Evolutionary conservation across 1,284 basidiomycete species (phyloP).

Genomic region (Erythrobasidium hasegawianum): DNA sequence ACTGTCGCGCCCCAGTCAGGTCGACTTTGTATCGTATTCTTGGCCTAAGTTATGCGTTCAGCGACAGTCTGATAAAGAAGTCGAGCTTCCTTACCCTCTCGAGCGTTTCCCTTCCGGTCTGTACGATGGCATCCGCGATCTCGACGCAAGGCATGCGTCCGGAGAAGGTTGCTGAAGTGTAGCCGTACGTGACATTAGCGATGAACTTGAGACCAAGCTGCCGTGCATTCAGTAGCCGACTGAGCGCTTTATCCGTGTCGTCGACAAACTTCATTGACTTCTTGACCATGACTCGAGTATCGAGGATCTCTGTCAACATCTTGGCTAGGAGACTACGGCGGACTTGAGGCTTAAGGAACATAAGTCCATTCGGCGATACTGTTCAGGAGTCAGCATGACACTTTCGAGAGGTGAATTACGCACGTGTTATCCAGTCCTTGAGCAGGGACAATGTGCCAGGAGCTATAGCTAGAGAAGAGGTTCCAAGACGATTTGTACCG

Average conservation of each 20-base stretch:
- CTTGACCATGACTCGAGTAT: slow-evolving; percentile 97
- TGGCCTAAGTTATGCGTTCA: too few relatives aligned
- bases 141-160: slow-evolving; percentile 98
- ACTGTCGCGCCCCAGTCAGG: slow-evolving; percentile 84
- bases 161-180: slow-evolving; percentile 87
- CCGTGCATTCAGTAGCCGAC: slow-evolving; percentile 73
- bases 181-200: slow-evolving; percentile 89
- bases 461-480: slow-evolving; percentile 66
- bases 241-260: slow-evolving; percentile 59
- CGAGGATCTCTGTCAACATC: slow-evolving; percentile 88
- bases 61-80: not conserved
- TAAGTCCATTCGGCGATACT: slow-evolving; percentile 92
- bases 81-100: slow-evolving; percentile 71
- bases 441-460: slow-evolving; percentile 66
- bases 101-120: slow-evolving; percentile 88
- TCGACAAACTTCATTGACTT: slow-evolving; percentile 81
- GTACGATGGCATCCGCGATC: slow-evolving; percentile 95
- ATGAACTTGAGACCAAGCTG: slow-evolving; percentile 82
- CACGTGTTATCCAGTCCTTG: slow-evolving; percentile 70
- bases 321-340: slow-evolving; percentile 79
- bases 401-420: slow-evolving; percentile 37
- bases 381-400: slow-evolving; percentile 31
- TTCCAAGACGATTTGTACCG: slow-evolving; percentile 80
- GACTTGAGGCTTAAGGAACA: slow-evolving; percentile 83
- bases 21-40: slow-evolving; percentile 71